These are phyloP conservation scores for Aspergillus fijiensis DNA, from an alignment of 2,329 filamentous ascomycete species.

Conservation along the genomic window DNA sequence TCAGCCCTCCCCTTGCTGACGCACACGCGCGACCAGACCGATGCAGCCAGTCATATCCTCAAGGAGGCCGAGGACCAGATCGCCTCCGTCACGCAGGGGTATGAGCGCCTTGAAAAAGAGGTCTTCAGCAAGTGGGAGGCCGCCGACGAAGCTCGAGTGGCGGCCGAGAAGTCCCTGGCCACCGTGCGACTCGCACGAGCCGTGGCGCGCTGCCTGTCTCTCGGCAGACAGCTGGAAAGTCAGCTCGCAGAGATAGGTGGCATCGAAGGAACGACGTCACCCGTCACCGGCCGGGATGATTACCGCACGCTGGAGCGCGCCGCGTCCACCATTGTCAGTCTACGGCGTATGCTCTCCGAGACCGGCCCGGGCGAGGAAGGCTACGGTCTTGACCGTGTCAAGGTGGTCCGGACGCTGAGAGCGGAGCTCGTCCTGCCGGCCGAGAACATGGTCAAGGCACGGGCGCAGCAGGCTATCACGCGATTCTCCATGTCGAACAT, in stretches of 20 bases:
- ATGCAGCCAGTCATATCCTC: conserved; percentile 70
- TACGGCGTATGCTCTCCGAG: conserved; percentile 70
- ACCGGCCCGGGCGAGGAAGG: conserved; percentile 72
- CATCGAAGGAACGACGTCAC: conserved; percentile 33
- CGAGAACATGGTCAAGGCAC: conserved; percentile 70
- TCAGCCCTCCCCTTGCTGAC: conserved; percentile 77
- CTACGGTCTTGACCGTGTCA: conserved; percentile 70
- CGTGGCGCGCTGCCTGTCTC: conserved; percentile 73
- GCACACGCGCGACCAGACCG: conserved; percentile 72
- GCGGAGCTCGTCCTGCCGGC: conserved; percentile 68
- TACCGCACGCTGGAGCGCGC: conserved; percentile 79
- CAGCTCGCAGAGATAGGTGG: conserved; percentile 49
- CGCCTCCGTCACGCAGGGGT: conserved; percentile 76
- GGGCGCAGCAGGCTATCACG: conserved; percentile 74
- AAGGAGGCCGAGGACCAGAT: conserved; percentile 78
- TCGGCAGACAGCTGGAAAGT: conserved; percentile 84
- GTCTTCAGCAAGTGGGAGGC: conserved; percentile 82
- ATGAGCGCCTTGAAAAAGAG: conserved; percentile 80
- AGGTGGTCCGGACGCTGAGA: conserved; percentile 69
- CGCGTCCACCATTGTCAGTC: conserved; percentile 71
- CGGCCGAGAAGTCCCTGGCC: conserved; percentile 75
- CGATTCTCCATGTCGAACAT: conserved; percentile 75
- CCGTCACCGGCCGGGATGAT: conserved; percentile 59
- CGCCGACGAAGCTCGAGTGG: conserved; percentile 76
- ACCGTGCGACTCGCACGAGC: conserved; percentile 74